phyloP scores from a whole-genome alignment of 139 green algal genomes.

The Asterochloris sp. region DNA sequence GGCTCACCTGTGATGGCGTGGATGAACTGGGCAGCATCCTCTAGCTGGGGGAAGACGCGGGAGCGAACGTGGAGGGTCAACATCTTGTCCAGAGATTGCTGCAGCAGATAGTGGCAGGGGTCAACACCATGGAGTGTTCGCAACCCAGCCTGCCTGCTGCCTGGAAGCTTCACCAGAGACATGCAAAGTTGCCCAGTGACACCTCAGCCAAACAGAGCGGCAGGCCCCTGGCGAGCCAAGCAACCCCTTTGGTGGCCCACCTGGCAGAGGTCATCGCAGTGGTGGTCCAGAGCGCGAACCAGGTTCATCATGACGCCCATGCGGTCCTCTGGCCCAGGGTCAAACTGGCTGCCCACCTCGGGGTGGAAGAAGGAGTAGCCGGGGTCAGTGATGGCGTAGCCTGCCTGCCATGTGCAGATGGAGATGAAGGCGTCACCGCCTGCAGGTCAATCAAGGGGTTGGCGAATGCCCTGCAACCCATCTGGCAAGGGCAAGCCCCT shows the following conservation, averaged over 20 bases:
- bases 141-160: too few relatives aligned
- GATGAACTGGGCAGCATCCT: constrained; percentile 22
- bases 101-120: not conserved
- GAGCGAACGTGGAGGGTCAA: constrained; percentile 19
- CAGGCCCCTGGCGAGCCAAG: too few relatives aligned
- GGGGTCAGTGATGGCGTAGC: constrained; percentile 32
- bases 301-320: constrained; percentile 23
- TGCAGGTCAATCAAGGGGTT: not conserved
- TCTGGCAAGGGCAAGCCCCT: too few relatives aligned
- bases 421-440: constrained; percentile 32
- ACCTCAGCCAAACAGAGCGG: too few relatives aligned
- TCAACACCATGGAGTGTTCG: too few relatives aligned
- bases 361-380: constrained; percentile 22
- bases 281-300: constrained; percentile 15
- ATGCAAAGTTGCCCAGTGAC: too few relatives aligned
- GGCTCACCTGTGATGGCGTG: constrained; percentile 2
- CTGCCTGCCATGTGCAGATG: constrained; percentile 35
- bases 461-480: not conserved
- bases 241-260: not conserved
- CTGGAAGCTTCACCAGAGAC: too few relatives aligned
- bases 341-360: constrained; percentile 21
- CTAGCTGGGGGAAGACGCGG: constrained; percentile 7
- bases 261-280: constrained; percentile 16
- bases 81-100: constrained; percentile 20
- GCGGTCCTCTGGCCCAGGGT: constrained; percentile 29